Conservation (phyloP, 495 filamentous ascomycete genomes). For the Penicillium crystallinum region DNA sequence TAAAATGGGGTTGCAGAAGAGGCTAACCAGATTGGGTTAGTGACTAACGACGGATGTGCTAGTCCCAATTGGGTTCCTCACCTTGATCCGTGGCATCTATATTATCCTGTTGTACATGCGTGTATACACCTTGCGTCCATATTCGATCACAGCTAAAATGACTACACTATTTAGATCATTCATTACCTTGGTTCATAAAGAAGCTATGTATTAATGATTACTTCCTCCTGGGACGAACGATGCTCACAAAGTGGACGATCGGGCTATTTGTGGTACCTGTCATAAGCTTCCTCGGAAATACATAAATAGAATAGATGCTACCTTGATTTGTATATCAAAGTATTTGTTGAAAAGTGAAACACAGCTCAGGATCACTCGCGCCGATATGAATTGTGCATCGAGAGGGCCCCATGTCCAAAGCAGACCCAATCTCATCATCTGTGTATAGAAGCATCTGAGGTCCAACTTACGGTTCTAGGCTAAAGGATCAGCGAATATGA, state of each 20-base stretch:
- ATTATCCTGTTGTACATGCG: not conserved
- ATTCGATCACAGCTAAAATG: not conserved
- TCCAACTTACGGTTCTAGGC: not conserved
- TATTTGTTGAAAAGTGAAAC: not conserved
- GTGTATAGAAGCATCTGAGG: not conserved
- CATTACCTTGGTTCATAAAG: not conserved
- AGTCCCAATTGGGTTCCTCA: conserved; percentile 22
- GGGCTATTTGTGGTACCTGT: not conserved
- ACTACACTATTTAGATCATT: not conserved
- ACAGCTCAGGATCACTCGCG: too few relatives aligned
- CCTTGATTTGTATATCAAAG: not conserved
- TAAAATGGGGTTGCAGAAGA: conserved; percentile 24
- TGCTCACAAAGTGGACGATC: not conserved
- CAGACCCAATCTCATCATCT: too few relatives aligned
- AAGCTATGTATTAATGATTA: too few relatives aligned
- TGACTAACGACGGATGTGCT: conserved; percentile 6
- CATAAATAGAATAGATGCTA: not conserved
- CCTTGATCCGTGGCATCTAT: conserved; percentile 2
- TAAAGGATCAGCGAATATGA: not conserved
- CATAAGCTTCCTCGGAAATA: not conserved
- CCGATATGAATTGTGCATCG: too few relatives aligned
- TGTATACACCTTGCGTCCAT: not conserved
- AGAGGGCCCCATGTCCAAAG: too few relatives aligned
- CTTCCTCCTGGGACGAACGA: not conserved
- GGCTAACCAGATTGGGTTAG: conserved; percentile 17